These are phyloP conservation scores for Colletotrichum neosansevieriae DNA, from an alignment of 2,329 filamentous ascomycete genomes.

Conservation along the genomic window DNA sequence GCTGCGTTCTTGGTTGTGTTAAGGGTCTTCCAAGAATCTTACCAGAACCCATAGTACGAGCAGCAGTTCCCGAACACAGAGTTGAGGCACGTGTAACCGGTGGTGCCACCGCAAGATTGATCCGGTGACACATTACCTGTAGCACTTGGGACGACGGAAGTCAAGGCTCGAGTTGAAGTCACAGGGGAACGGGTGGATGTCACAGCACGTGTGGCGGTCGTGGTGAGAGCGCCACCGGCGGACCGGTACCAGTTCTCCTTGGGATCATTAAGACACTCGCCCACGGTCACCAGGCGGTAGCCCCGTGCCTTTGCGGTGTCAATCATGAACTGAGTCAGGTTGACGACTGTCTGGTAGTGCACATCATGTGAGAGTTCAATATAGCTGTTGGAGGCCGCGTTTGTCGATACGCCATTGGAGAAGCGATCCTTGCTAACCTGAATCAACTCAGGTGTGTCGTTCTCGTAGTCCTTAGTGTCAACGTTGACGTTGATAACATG, in stretches of 20 bases:
- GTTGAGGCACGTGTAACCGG: constrained; percentile 52
- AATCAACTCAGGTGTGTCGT: constrained; percentile 59
- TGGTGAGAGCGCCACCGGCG: constrained; percentile 40
- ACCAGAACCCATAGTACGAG: constrained; percentile 56
- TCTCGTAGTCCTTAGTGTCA: constrained; percentile 73
- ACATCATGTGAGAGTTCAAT: constrained; percentile 59
- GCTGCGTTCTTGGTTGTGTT: constrained; percentile 8
- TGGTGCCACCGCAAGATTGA: constrained; percentile 52
- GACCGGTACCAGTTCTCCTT: constrained; percentile 64
- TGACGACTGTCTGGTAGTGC: constrained; percentile 50
- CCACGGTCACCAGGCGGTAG: constrained; percentile 64
- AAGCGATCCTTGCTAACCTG: constrained; percentile 59
- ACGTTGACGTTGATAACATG: constrained; percentile 69
- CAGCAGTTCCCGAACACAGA: constrained; percentile 55
- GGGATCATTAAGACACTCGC: constrained; percentile 68
- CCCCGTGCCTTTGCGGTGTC: constrained; percentile 54
- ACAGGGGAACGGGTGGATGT: neutral
- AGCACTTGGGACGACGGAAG: constrained; percentile 12
- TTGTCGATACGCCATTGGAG: constrained; percentile 48
- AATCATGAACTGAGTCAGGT: constrained; percentile 56
- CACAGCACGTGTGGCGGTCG: constrained; percentile 14
- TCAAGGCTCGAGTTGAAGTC: constrained; percentile 10
- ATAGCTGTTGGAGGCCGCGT: constrained; percentile 51
- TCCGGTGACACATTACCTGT: constrained; percentile 48
- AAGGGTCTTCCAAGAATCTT: constrained; percentile 38